Base-by-base conservation (phyloP, 148 eudicot genomes). In the Silene uniflora region DNA sequence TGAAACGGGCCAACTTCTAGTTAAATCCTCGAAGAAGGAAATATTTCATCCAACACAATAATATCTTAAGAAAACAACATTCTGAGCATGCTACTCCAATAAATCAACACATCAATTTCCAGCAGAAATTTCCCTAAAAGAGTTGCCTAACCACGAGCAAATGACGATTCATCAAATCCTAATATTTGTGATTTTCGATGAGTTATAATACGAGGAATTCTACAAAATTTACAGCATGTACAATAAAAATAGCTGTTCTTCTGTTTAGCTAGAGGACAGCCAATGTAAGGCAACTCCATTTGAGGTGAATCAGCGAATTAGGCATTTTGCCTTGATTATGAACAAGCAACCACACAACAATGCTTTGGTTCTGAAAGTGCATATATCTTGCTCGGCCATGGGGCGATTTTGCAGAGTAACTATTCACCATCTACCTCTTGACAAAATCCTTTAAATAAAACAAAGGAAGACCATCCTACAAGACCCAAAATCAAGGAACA, bases 381-480 rank as follows among this genome's bases (percentile, higher is more conserved):
- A 44, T 23, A 52, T 23, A 68, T 62, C 55, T 46, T 71, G 14
- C 76, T 66, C 39, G 14, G 62, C 35, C 79, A 54, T 64, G 25
- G 47, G 23, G 17, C 21, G 58, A 42, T 70, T 12, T 29, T 12
- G 60, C 10, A 2, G 21, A 55, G 44, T 27, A 14, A 17, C 70
- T 46, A 18, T 77, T 27, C 54, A 61, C 42, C 62, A 32, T 67
- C 81, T 73, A 92, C 76, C 87, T 80, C 85, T 85, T 84, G 76
- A 92, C 81, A 59, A 90, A 90, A 79, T 90, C 93, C 84, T 86
- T 83, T 64, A 90, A 72, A 62, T 87, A 86, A 75, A 92, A 90
- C 5, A 83, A 82, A 23, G 84, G 78, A 35, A 60, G 44, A 25
- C 75, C 88, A 73, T 90, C 95, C 93, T 92, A 77, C 79, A 81